Conservation (phyloP, 352 stramenopile genomes). For the Pythium biforme region DNA sequence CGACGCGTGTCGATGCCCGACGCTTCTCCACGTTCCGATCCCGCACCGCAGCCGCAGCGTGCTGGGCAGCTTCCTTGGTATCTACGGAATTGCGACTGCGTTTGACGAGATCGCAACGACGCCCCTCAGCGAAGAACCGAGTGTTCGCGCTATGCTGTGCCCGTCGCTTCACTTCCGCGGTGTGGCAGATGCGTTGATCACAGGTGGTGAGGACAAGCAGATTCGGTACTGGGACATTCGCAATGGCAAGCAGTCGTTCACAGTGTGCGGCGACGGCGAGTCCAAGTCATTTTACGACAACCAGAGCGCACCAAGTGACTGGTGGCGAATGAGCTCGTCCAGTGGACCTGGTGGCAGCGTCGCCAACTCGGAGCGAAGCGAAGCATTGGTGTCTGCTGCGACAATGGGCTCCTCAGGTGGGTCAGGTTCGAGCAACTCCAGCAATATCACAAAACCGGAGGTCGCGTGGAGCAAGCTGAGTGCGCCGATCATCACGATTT, state of each 20-base stretch:
- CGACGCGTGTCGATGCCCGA: slow-evolving; percentile 73
- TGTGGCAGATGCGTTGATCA: slow-evolving; percentile 88
- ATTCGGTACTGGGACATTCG: slow-evolving; percentile 98
- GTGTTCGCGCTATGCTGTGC: slow-evolving; percentile 86
- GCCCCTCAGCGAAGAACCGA: slow-evolving; percentile 70
- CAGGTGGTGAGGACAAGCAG: slow-evolving; percentile 91
- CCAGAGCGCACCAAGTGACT: slow-evolving; percentile 68
- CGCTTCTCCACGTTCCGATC: slow-evolving; percentile 71
- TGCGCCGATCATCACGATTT: slow-evolving; percentile 81
- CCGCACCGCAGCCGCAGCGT: slow-evolving; percentile 69
- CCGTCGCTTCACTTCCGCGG: slow-evolving; percentile 86
- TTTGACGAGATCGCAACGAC: slow-evolving; percentile 84
- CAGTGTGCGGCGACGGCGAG: slow-evolving; percentile 86
- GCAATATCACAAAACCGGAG: slow-evolving; percentile 70
- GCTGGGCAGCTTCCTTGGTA: slow-evolving; percentile 72
- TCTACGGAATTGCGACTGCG: slow-evolving; percentile 76
- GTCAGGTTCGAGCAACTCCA: slow-evolving; percentile 7
- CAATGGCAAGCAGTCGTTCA: slow-evolving; percentile 92
- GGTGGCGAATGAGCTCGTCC: slow-evolving; percentile 81
- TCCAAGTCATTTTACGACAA: slow-evolving; percentile 89
- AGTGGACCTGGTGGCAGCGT: slow-evolving; percentile 26
- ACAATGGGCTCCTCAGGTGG: slow-evolving; percentile 25
- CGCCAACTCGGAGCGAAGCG: slow-evolving; percentile 26
- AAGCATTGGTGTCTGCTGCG: slow-evolving; percentile 30
- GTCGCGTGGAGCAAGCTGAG: slow-evolving; percentile 87